A percentile compares a stretch with the other conserved stretches of the same genome.
phyloP scores from a whole-genome alignment of 805 yeast species.

The Candida railenensis region DNA sequence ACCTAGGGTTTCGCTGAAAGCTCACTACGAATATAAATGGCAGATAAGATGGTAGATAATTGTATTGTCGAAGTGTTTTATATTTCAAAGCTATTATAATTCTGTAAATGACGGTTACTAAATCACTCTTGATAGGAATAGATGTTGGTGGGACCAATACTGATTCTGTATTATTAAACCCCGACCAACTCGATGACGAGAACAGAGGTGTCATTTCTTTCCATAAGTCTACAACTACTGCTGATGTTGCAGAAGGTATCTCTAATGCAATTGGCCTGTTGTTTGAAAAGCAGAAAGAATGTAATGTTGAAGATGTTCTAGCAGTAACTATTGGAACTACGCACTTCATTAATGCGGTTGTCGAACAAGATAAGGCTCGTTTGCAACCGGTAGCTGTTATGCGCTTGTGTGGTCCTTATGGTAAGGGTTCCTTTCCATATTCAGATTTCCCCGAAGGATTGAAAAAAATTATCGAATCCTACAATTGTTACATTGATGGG shows the following conservation, averaged over 20 bases:
- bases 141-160: conserved; percentile 56
- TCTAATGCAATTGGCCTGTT: conserved; percentile 31
- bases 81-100: neutral
- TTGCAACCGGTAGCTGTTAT: conserved; percentile 45
- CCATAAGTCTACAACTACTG: conserved; percentile 44
- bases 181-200: conserved; percentile 18
- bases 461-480: conserved; percentile 31
- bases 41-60: too few species aligned
- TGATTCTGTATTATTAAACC: conserved; percentile 46
- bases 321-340: conserved; percentile 53
- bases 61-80: neutral
- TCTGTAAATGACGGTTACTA: neutral
- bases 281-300: conserved; percentile 19
- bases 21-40: too few species aligned
- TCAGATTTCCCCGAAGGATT: conserved; percentile 45
- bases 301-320: conserved; percentile 29
- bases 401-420: conserved; percentile 45
- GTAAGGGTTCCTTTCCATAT: conserved; percentile 38
- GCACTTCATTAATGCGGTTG: conserved; percentile 50
- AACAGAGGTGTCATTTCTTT: conserved; percentile 37
- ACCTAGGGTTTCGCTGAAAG: too few species aligned
- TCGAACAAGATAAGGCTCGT: conserved; percentile 43
- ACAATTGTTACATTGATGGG: conserved; percentile 35
- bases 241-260: conserved; percentile 45
- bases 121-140: conserved; percentile 35